Evolutionary conservation across 2,329 filamentous ascomycete genomes (phyloP), one percentile per base, ranked within the genome.

Genomic region (Epichloe glyceriae): DNA sequence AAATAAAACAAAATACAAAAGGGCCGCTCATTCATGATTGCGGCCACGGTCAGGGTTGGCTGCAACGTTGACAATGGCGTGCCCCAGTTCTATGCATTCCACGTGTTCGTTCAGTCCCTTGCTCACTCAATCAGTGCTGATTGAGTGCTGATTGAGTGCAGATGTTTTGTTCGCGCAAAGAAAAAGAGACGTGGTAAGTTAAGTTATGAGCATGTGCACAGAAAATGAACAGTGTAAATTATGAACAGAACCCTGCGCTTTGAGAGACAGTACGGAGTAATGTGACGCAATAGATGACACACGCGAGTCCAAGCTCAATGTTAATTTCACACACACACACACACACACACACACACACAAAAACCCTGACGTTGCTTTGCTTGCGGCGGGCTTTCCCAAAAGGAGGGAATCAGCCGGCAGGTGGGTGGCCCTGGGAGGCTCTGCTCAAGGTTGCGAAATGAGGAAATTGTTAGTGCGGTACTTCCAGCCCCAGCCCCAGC

Each of bases 381-480:
- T 10, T 7, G 17, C 14, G 19, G 20, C 35, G 40, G 37, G 30
- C 30, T 30, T 30, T 30, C 10, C 30, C 30, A 2, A 26, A 26
- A 26, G 7, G 7, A 26, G 26, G 7, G 26, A 26, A 8, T 26
- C 7, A 8, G 26, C 26, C 22, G 22, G 26, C 26, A 4, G 26
- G 22, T 26, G 7, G 7, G 19, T 19, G 19, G 19, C 19, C 39
- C 42, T 38, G 46, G 44, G 44, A 35, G 44, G 44, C 40, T 46
- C 40, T 19, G 26, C 37, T 20, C 34, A 33, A 53, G 48, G 55
- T 60, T 41, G 49, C 55, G 47, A 35, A 44, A 40, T 47, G 40
- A 49, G 48, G 46, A 61, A 67, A 68, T 67, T 69, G 66, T 69
- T 69, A 69, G 58, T 54, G 65, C 43, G 61, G 58, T 68, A 69